Evolutionary conservation across 106 monocot genomes (phyloP), one percentile per base, ranked within the genome.

Genomic region (Dendrobium catenatum): DNA sequence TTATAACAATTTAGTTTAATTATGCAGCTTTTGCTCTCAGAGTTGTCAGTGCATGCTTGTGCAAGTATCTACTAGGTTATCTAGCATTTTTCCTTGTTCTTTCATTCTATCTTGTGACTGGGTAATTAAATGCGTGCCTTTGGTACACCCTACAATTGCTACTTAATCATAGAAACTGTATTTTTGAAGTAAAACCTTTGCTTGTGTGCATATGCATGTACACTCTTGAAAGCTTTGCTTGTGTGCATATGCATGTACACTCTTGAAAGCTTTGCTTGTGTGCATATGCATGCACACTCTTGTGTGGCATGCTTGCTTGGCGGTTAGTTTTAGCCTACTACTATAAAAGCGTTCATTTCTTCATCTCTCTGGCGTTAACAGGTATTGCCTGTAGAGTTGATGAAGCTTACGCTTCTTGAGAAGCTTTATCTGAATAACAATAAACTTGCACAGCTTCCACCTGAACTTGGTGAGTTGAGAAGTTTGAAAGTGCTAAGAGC

Each of bases 351-450:
- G 2, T 33, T 70, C 4, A 70, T 37, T 29, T 61, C 61, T 61
- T 61, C n/a, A 22, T 61, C n/a, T 61, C 8, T 61, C 5, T 70
- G 29, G 68, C 10, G 15, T 42, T 74, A 24, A 76, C 24, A 99
- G 98, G 92, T 86, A 76, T 79, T 99, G 46, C 98, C 98, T 19
- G 87, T 91, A 78, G 98, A 95, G 77, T 79, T 99, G 59, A 92
- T 89, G 49, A 81, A 70, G 61, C 80, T 99, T 59, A 89, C 95
- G 42, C 82, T 77, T 70, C 91, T 99, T n/a, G 95, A 91, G 83
- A 95, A 79, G 75, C 86, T 99, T 79, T 93, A 90, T 85, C 98
- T 99, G 82, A 84, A 95, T 81, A 91, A 91, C 78, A 99, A 99
- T 70, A 95, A 81, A 80, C 80, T 99, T 47, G 79, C 90, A 51